phyloP scores from a whole-genome alignment of 1,284 basidiomycete species.

The Apiotrichum gracile region DNA sequence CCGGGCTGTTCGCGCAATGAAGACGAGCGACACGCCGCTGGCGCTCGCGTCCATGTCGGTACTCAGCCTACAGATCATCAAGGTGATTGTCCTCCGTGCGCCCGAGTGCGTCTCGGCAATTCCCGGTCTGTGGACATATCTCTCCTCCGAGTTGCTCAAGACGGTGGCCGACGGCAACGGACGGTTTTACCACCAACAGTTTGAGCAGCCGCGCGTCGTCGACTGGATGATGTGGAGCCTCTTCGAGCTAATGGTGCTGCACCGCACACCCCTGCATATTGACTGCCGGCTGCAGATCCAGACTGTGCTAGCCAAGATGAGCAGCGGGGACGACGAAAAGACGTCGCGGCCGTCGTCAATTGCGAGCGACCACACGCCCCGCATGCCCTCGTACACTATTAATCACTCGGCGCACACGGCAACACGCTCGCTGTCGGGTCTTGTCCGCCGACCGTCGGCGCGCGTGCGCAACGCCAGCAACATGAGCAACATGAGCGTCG shows the following conservation, averaged over 20 bases:
- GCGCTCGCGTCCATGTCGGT: constrained; percentile 33
- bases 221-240: constrained; percentile 72
- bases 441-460: constrained; percentile 7
- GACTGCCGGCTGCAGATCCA: constrained; percentile 61
- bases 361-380: constrained; percentile 12
- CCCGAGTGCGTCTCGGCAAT: constrained; percentile 26
- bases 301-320: constrained; percentile 14
- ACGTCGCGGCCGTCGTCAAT: constrained; percentile 6
- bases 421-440: background rate
- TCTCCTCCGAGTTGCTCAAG: constrained; percentile 17
- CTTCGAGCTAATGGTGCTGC: constrained; percentile 61
- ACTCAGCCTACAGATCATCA: constrained; percentile 62
- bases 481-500: no score
- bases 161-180: constrained; percentile 23
- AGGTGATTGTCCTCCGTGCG: constrained; percentile 61
- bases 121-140: constrained; percentile 35
- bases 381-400: background rate
- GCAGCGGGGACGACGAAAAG: constrained; percentile 9
- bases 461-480: background rate
- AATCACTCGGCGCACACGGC: background rate
- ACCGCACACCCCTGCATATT: constrained; percentile 59
- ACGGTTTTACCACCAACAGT: constrained; percentile 10
- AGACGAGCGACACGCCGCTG: constrained; percentile 12
- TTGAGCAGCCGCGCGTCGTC: constrained; percentile 35
- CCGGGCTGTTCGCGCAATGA: constrained; percentile 47